These are phyloP conservation scores for Blepharisma japonicum DNA, from an alignment of 73 alveolate species.

Conservation along the genomic window DNA sequence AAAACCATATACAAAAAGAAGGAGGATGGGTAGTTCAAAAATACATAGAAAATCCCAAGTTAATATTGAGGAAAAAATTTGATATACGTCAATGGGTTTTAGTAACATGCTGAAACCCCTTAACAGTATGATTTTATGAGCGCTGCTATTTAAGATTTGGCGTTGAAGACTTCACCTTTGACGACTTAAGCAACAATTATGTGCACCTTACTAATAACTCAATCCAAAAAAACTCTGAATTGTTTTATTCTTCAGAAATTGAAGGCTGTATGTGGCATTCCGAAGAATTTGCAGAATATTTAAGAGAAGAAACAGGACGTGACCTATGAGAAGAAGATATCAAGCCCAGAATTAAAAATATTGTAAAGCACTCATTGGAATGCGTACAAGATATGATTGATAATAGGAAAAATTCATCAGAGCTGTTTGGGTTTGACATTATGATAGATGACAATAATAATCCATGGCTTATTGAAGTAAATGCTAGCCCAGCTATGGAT, in stretches of 20 bases:
- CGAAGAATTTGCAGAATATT: conserved; percentile 74
- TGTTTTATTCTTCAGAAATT: conserved; percentile 69
- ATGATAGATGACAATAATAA: conserved; percentile 79
- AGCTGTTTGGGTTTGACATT: conserved; percentile 94
- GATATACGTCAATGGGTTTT: conserved; percentile 96
- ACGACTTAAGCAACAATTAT: conserved; percentile 80
- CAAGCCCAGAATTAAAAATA: conserved; percentile 75
- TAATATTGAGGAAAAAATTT: conserved; percentile 85
- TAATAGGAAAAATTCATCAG: conserved; percentile 80
- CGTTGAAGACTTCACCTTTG: conserved; percentile 87
- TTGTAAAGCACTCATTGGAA: conserved; percentile 78
- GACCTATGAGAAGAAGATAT: conserved; percentile 86
- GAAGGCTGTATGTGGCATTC: conserved; percentile 97
- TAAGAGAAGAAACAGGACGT: conserved; percentile 71
- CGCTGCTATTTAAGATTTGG: conserved; percentile 95
- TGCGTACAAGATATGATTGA: conserved; percentile 91
- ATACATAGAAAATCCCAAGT: conserved; percentile 98
- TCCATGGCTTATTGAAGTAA: conserved; percentile 90
- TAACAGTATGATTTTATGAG: conserved; percentile 89
- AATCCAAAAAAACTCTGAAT: conserved; percentile 83
- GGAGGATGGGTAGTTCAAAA: conserved; percentile 92
- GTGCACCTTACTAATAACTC: conserved; percentile 95
- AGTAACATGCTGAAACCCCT: conserved; percentile 81
- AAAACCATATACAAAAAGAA: conserved; percentile 81
- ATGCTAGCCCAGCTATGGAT: conserved; percentile 84